phyloP scores from a whole-genome alignment of 202 grass and related monocot genomes.

The Dendrocalamus latiflorus region DNA sequence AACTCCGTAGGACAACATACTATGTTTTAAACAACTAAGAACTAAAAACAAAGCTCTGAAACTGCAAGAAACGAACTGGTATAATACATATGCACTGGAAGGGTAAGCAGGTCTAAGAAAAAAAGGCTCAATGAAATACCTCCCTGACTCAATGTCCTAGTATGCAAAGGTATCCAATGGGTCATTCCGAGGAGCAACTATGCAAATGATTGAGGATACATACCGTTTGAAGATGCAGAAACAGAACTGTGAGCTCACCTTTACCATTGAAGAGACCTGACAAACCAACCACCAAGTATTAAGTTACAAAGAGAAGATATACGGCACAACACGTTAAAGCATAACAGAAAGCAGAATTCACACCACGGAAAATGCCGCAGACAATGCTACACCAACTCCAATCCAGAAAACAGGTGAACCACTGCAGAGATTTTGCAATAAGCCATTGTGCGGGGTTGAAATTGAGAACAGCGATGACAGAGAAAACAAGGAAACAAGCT shows the following conservation, averaged over 20 bases:
- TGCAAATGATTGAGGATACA: no score
- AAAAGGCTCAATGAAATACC: no score
- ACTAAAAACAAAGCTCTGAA: neutral
- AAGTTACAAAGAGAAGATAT: no score
- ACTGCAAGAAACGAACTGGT: neutral
- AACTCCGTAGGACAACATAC: neutral
- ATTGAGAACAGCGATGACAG: neutral
- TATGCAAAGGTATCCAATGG: no score
- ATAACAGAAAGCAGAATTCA: no score
- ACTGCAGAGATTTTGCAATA: constrained; percentile 37
- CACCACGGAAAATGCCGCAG: no score
- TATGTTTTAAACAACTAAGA: constrained; percentile 2
- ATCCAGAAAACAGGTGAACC: constrained; percentile 91
- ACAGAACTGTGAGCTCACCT: no score
- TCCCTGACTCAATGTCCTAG: no score
- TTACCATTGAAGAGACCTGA: constrained; percentile 59
- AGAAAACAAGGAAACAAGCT: constrained; percentile 13
- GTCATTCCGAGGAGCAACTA: no score
- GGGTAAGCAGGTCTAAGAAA: constrained; percentile 8
- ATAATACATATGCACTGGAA: neutral
- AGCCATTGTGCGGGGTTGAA: neutral
- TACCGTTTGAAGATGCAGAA: no score
- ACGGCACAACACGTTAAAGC: no score
- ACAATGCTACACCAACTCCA: no score
- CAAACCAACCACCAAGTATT: constrained; percentile 30